A percentile compares a stretch with the other conserved stretches of the same genome.
phyloP scores from a whole-genome alignment of 805 yeast genomes.

The Wickerhamiella vanderwaltii region DNA sequence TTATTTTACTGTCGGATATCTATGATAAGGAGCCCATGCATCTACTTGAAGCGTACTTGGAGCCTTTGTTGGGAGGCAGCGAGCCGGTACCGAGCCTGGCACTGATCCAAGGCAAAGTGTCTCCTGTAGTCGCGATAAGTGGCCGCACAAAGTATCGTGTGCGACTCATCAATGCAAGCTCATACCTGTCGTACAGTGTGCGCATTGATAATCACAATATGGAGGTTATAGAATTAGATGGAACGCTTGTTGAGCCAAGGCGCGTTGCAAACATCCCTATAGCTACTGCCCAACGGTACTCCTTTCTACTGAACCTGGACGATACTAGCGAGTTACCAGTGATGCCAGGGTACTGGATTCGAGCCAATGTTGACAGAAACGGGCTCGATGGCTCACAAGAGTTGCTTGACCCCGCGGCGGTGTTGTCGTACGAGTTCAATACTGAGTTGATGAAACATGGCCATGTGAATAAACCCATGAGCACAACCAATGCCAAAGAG shows the following conservation, averaged over 20 bases:
- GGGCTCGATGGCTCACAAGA: not conserved
- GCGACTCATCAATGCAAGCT: constrained; percentile 27
- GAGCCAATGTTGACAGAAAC: constrained; percentile 2
- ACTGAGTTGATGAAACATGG: not conserved
- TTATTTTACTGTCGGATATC: constrained; percentile 33
- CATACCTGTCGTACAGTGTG: constrained; percentile 26
- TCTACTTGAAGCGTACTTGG: constrained; percentile 29
- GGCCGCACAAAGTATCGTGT: constrained; percentile 18
- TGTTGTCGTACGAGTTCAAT: not conserved
- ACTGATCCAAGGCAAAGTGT: constrained; percentile 32
- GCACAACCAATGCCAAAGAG: not conserved
- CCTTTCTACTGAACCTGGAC: constrained; percentile 31
- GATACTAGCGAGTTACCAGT: not conserved
- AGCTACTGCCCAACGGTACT: constrained; percentile 72
- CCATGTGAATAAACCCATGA: not conserved
- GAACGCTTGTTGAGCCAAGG: constrained; percentile 22
- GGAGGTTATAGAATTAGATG: constrained; percentile 29
- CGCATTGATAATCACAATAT: constrained; percentile 24
- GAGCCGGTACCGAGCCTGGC: constrained; percentile 33
- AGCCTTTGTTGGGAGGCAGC: constrained; percentile 31
- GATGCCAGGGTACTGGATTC: constrained; percentile 17
- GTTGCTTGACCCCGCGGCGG: not conserved
- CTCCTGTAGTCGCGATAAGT: constrained; percentile 12
- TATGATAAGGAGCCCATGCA: constrained; percentile 31
- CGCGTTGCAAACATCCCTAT: constrained; percentile 21